A percentile compares a stretch with the other conserved stretches of the same genome.
These are phyloP conservation scores for Yamadazyma mexicana DNA, from an alignment of 1,139 yeast species.

Conservation along the genomic window DNA sequence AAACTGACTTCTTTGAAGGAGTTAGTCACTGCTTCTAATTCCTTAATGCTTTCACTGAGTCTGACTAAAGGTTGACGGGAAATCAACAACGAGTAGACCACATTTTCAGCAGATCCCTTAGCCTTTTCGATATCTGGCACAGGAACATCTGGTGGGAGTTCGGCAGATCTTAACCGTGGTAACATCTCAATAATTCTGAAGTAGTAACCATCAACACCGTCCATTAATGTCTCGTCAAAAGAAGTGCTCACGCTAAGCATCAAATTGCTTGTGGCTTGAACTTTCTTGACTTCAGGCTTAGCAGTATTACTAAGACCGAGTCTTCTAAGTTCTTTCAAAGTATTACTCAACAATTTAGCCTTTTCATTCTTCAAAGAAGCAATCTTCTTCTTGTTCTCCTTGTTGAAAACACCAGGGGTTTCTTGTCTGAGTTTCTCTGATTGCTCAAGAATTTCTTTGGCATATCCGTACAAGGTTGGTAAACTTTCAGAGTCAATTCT, in stretches of 20 bases:
- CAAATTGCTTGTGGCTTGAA: conserved; percentile 62
- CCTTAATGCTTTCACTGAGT: conserved; percentile 21
- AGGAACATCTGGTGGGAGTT: conserved; percentile 74
- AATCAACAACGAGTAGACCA: conserved; percentile 54
- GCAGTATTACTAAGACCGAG: conserved; percentile 73
- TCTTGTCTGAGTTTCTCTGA: conserved; percentile 67
- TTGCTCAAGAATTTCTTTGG: conserved; percentile 54
- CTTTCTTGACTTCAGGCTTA: conserved; percentile 61
- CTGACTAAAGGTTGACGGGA: conserved; percentile 47
- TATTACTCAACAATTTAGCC: conserved; percentile 71
- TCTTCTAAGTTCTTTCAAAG: conserved; percentile 68
- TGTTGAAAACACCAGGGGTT: conserved; percentile 71
- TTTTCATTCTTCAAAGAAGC: conserved; percentile 81
- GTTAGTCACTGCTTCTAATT: conserved; percentile 4
- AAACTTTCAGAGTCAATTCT: conserved; percentile 32
- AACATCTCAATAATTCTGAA: conserved; percentile 73
- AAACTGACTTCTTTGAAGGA: conserved; percentile 12
- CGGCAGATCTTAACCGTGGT: conserved; percentile 72
- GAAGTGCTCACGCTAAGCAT: conserved; percentile 58
- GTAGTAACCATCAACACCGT: conserved; percentile 59
- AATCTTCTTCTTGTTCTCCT: conserved; percentile 71
- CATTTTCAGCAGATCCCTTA: conserved; percentile 75
- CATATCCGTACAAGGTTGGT: conserved; percentile 50
- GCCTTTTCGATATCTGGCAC: conserved; percentile 73
- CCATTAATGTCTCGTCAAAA: conserved; percentile 36